Base-by-base conservation (phyloP, 345 rosid species). In the Gossypium rotundifolium region DNA sequence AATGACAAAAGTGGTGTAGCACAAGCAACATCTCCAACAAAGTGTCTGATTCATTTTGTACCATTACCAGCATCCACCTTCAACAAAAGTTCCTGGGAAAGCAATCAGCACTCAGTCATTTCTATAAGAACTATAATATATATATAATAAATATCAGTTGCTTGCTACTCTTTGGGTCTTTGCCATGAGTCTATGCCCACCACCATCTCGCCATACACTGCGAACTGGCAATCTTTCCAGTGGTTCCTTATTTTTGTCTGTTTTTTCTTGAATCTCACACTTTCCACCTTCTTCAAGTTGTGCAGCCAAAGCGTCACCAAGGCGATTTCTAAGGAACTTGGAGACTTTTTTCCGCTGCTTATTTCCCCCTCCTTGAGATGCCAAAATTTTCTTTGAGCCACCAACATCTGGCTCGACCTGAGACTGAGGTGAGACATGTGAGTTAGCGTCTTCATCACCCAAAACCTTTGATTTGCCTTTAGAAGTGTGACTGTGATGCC, bases 301-400 rank as follows among this genome's bases (percentile, higher is more conserved):
- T 40, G 84, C 84, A 61, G 80, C 72, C 13, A 87, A 86, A 62
- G 85, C 85, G 77, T 86, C 90, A 48, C 94, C 91, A 22, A 89
- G 80, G 54, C 89, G 87, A 60, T 61, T 80, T 67, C 90, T 80
- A 13, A 79, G 87, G 75, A 89, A 85, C 79, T 89, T 88, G 1
- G 90, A 76, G 62, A 85, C 67, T 76, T 88, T 90, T 83, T 85
- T 88, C 78, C 77, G 75, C 14, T 83, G 86, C 79, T 78, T 88
- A 74, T 74, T 76, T 57, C 79, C 84, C 16, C 82, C 79, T 68
- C 79, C 78, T 52, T 38, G 71, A 78, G 69, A 77, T 81, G 44
- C 48, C 80, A 62, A 17, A 17, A 49, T 49, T 60, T 48, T 52
- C n/a, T 33, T 62, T 2, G 61, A 75, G 76, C 76, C 82, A 65